Conservation (phyloP, 163 green algal genomes). For the Chlorella variabilis region DNA sequence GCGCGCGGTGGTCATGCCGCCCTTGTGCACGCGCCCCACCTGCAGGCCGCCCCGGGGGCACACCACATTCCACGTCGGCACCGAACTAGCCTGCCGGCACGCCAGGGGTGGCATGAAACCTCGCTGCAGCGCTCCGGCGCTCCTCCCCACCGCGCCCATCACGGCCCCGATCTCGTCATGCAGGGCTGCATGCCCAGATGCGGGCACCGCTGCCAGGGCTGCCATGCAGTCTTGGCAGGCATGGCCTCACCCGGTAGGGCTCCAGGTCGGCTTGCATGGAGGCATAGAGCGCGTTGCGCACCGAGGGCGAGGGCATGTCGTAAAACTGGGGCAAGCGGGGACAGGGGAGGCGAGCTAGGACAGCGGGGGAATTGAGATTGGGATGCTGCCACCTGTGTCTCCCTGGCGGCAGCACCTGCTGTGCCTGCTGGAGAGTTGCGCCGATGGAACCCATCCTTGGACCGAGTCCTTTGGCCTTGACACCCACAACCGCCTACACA, state of each 20-base stretch:
- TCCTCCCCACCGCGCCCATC: too few species aligned
- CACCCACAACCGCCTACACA: neutral
- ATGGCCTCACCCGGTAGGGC: neutral
- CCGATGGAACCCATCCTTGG: too few species aligned
- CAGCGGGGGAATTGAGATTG: neutral
- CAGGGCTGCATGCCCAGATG: neutral
- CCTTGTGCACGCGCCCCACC: conserved; percentile 1
- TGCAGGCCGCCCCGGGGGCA: too few species aligned
- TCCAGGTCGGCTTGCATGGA: neutral
- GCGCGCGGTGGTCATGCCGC: neutral
- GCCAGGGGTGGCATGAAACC: neutral
- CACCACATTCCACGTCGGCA: neutral
- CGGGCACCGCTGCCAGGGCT: too few species aligned
- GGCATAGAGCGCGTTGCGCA: conserved; percentile 13
- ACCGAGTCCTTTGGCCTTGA: too few species aligned
- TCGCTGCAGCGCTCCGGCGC: too few species aligned
- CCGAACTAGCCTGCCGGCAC: too few species aligned
- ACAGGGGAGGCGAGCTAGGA: neutral
- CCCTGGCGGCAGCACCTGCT: too few species aligned
- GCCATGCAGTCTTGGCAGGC: too few species aligned
- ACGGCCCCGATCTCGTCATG: too few species aligned
- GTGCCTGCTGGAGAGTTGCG: too few species aligned
- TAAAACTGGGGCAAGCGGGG: conserved; percentile 8
- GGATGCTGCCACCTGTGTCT: neutral
- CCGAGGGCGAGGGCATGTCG: conserved; percentile 1